Evolutionary conservation across 176 grass and related monocot species (phyloP).

Genomic region (Paspalum notatum): DNA sequence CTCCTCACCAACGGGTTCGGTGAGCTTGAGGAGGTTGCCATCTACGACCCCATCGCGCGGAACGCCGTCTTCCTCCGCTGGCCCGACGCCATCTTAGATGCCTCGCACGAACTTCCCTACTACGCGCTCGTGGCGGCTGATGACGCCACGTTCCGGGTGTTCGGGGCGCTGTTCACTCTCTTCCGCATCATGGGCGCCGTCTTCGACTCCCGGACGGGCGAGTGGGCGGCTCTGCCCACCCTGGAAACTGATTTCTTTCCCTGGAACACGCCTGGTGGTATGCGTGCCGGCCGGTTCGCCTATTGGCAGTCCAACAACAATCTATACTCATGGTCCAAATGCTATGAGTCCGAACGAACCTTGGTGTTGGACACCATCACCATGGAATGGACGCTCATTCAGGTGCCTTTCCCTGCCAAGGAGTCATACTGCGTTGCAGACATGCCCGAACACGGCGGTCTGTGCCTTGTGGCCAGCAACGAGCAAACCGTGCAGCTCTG

Average conservation of each 20-base stretch:
- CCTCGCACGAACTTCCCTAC: too few relatives aligned
- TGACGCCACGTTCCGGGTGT: conserved; percentile 12
- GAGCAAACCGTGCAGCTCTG: too few relatives aligned
- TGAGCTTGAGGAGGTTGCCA: neutral
- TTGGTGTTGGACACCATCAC: conserved; percentile 28
- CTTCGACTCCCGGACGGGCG: conserved; percentile 31
- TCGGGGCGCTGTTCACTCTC: neutral
- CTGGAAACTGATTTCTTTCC: too few relatives aligned
- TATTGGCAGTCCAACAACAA: conserved; percentile 24
- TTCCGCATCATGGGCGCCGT: neutral
- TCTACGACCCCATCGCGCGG: conserved; percentile 35
- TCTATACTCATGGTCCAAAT: too few relatives aligned
- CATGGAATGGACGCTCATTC: conserved; percentile 27
- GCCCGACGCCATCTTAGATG: too few relatives aligned
- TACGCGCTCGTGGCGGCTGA: conserved; percentile 1
- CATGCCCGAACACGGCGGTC: conserved; percentile 30
- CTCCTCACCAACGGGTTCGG: conserved; percentile 14
- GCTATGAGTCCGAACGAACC: neutral
- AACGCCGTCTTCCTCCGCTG: conserved; percentile 4
- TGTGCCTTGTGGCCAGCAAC: conserved; percentile 42
- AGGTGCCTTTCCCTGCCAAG: neutral
- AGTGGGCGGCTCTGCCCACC: neutral
- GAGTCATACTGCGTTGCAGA: conserved; percentile 23
- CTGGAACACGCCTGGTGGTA: neutral
- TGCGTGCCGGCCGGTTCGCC: conserved; percentile 3